Base-by-base conservation (phyloP, 2,329 filamentous ascomycete genomes). In the Cladophialophora bantiana region DNA sequence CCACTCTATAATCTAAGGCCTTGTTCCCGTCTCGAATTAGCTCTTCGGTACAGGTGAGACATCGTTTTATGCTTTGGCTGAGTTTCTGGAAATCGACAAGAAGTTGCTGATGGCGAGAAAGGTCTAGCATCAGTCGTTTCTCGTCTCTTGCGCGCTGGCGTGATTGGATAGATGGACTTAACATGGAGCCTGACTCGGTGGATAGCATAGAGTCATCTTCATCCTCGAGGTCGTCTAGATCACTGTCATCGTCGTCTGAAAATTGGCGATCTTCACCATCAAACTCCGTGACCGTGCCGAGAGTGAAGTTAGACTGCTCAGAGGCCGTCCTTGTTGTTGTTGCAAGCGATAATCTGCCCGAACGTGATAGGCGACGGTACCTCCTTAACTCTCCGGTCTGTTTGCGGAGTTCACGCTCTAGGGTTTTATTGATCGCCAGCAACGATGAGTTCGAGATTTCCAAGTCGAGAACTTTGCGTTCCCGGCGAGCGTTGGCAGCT, bases 381-480 rank as follows among this genome's bases (percentile, higher is more conserved):
- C 94, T 86, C 65, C 95, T 89, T 36, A 99, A 78, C 76, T 99
- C 95, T 0, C 91, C 87, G 42, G 91, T 94, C 74, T 98, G 94
- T 76, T 96, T 96, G 32, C 93, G 88, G 73, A 99, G 85, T 76
- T 98, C 93, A 31, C 93, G 88, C 79, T 99, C 95, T 0, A 99
- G 82, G 0, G 93, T 95, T 61, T 94, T 86, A 76, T 99, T 99
- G 80, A 99, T 98, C 48, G 95, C 95, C 64, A 97, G 87, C 2
- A 99, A 85, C 1, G 94, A 97, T 0, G 93, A 95, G 75, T 99
- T 99, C 63, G 91, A 97, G 70, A 99, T 99, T 77, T 99, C 93
- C 5, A 99, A 83, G 77, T 99, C 95, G 72, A 98, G 87, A 0
- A 99, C 94, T 81, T 98, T 99, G 68, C 95, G 88, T 78, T 98